phyloP scores from a whole-genome alignment of 2,329 filamentous ascomycete genomes.

The Ophidiomyces ophidiicola region DNA sequence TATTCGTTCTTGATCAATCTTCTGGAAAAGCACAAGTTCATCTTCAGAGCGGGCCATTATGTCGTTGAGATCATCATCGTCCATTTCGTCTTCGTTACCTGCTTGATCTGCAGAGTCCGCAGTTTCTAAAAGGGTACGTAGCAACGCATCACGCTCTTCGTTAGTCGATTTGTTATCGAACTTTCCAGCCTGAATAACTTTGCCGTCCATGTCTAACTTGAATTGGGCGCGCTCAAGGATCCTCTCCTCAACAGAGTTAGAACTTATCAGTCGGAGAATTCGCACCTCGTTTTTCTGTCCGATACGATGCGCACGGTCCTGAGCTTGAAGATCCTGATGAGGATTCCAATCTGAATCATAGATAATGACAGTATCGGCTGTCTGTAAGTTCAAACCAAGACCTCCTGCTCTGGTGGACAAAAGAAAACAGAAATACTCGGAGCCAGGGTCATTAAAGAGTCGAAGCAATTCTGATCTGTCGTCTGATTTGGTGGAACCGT shows the following conservation, averaged over 20 bases:
- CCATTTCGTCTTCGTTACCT: conserved; percentile 91
- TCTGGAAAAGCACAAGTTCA: conserved; percentile 65
- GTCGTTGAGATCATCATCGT: conserved; percentile 92
- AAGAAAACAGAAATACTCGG: conserved; percentile 93
- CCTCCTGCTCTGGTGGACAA: conserved; percentile 98
- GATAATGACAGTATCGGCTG: conserved; percentile 97
- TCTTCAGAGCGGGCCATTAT: conserved; percentile 80
- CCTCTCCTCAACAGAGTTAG: conserved; percentile 96
- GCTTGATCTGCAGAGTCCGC: conserved; percentile 56
- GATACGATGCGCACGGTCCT: conserved; percentile 99
- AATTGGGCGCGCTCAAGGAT: conserved; percentile 92
- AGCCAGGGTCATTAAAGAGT: conserved; percentile 78
- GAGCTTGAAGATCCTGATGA: conserved; percentile 95
- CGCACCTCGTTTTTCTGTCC: conserved; percentile 99
- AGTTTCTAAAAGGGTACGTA: conserved; percentile 82
- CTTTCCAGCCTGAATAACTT: conserved; percentile 97
- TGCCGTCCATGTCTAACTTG: conserved; percentile 98
- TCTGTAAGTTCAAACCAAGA: conserved; percentile 92
- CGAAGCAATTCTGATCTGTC: conserved; percentile 84
- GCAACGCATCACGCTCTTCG: conserved; percentile 92
- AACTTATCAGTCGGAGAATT: conserved; percentile 88
- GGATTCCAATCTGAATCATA: conserved; percentile 99
- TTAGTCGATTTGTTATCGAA: conserved; percentile 99
- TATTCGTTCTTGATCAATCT: conserved; percentile 64
- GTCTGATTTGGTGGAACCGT: conserved; percentile 94